A percentile compares a stretch with the other conserved stretches of the same genome.
Evolutionary conservation across 1,139 yeast genomes (phyloP).

Genomic region (Oligophagozyma castellii): DNA sequence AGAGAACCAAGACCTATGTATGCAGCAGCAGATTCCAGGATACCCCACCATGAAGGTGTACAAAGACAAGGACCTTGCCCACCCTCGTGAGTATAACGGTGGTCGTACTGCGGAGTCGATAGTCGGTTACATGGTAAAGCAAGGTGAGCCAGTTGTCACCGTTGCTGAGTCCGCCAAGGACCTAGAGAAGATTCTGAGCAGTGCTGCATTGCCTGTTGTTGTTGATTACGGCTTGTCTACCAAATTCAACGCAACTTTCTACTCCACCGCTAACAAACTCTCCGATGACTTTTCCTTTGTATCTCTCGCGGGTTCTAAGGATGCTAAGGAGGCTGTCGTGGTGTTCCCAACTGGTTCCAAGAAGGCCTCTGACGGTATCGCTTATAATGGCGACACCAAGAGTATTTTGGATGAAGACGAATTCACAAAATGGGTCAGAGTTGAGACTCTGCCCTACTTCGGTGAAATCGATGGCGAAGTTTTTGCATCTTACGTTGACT

Average conservation of each 20-base stretch:
- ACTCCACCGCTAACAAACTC: constrained; percentile 15
- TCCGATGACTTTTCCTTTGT: constrained; percentile 11
- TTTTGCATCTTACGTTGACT: constrained; percentile 58
- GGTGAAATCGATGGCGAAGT: constrained; percentile 85
- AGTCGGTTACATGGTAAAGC: constrained; percentile 65
- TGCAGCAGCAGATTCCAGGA: constrained; percentile 63
- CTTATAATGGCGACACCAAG: constrained; percentile 25
- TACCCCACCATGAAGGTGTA: constrained; percentile 86
- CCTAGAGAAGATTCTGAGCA: constrained; percentile 36
- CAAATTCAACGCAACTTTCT: constrained; percentile 18
- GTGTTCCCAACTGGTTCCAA: constrained; percentile 19
- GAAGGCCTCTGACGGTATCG: constrained; percentile 31
- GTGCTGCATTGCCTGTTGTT: constrained; percentile 33
- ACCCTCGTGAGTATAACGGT: constrained; percentile 58
- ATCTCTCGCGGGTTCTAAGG: constrained; percentile 26
- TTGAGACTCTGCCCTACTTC: constrained; percentile 71
- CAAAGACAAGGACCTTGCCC: constrained; percentile 39
- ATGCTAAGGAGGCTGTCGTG: constrained; percentile 16
- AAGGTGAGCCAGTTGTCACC: constrained; percentile 69
- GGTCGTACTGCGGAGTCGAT: constrained; percentile 75
- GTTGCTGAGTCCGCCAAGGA: constrained; percentile 34
- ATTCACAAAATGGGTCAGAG: constrained; percentile 43
- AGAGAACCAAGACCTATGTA: constrained; percentile 70
- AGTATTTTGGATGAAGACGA: constrained; percentile 14
- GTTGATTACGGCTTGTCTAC: constrained; percentile 17